phyloP scores from a whole-genome alignment of 1,284 basidiomycete genomes.

The Gomphus sp. region DNA sequence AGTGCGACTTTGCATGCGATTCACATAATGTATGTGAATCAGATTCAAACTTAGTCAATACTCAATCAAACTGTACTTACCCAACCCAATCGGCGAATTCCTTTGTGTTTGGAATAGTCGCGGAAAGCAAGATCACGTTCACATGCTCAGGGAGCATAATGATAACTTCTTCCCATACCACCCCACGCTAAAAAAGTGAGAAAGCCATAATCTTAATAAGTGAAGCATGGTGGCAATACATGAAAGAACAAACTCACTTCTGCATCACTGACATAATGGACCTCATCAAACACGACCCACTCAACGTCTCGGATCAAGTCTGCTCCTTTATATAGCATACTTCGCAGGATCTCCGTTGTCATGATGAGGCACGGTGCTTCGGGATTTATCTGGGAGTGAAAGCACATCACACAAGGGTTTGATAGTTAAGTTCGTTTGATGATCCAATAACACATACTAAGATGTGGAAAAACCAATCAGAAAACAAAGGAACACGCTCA shows the following conservation, averaged over 20 bases:
- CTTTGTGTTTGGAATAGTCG: slow-evolving; percentile 96
- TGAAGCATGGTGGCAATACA: no score
- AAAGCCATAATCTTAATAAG: background rate
- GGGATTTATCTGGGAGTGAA: slow-evolving; percentile 77
- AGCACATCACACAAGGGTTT: background rate
- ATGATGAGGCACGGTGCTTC: slow-evolving; percentile 96
- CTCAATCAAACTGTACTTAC: slow-evolving; percentile 37
- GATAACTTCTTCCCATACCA: slow-evolving; percentile 99
- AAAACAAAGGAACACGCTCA: background rate
- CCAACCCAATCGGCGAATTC: slow-evolving; percentile 99
- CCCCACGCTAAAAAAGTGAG: slow-evolving; percentile 70
- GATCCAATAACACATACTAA: background rate
- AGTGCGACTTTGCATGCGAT: slow-evolving; percentile 63
- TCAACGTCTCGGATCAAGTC: slow-evolving; percentile 98
- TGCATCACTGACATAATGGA: slow-evolving; percentile 99
- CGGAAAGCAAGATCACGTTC: slow-evolving; percentile 93
- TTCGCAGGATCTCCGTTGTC: slow-evolving; percentile 98
- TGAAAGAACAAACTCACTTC: slow-evolving; percentile 51
- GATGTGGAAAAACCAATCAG: background rate
- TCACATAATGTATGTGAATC: background rate
- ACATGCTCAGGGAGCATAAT: slow-evolving; percentile 98
- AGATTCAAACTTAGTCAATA: slow-evolving; percentile 5
- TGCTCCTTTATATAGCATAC: slow-evolving; percentile 98
- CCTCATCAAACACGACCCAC: slow-evolving; percentile 99
- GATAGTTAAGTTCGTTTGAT: background rate